phyloP scores from a whole-genome alignment of 495 filamentous ascomycete genomes.

The Letharia columbiana region DNA sequence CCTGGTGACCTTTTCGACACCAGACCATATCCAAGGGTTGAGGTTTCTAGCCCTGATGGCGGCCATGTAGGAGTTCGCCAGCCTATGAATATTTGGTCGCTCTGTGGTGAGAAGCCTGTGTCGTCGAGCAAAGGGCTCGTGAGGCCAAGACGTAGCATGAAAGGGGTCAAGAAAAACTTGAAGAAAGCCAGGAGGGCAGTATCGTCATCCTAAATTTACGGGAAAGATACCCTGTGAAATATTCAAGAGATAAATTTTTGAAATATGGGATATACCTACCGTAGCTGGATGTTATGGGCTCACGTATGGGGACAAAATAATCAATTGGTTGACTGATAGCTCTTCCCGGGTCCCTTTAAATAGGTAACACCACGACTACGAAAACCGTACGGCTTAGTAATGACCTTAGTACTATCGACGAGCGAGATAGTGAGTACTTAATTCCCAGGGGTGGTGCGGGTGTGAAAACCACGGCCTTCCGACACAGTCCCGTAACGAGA shows the following conservation, averaged over 20 bases:
- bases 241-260: not conserved
- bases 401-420: too few relatives aligned
- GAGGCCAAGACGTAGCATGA: constrained; percentile 27
- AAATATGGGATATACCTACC: not conserved
- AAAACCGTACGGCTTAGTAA: too few relatives aligned
- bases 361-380: too few relatives aligned
- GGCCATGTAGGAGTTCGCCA: constrained; percentile 57
- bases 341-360: too few relatives aligned
- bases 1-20: constrained; percentile 18
- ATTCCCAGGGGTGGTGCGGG: too few relatives aligned
- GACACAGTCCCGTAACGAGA: too few relatives aligned
- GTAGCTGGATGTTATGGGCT: not conserved
- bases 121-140: constrained; percentile 5
- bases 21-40: constrained; percentile 55
- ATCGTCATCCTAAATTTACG: not conserved
- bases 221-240: not conserved
- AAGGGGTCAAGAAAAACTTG: constrained; percentile 22
- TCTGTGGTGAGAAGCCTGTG: constrained; percentile 10
- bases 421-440: too few relatives aligned
- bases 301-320: too few relatives aligned
- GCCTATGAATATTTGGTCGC: constrained; percentile 65
- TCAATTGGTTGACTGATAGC: too few relatives aligned
- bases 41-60: constrained; percentile 79
- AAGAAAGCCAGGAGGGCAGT: constrained; percentile 8
- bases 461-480: too few relatives aligned